Percentiles rank a stretch among this genome's conserved stretches.
Evolutionary conservation across 345 rosid genomes (phyloP).

Genomic region (Lenwebbia sp.): DNA sequence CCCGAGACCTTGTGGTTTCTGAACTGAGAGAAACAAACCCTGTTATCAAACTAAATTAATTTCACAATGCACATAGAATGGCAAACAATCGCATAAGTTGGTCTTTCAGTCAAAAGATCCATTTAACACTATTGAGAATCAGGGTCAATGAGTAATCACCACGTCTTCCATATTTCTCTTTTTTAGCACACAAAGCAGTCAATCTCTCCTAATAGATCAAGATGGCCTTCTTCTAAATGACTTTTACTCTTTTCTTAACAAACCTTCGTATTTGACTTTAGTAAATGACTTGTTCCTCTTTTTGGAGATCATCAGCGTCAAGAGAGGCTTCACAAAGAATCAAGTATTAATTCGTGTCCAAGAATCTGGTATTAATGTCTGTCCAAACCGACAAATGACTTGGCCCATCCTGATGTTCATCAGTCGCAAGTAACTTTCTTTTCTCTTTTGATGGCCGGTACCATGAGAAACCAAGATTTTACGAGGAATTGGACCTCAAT

Average conservation of each 20-base stretch:
- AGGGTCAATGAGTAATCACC: not conserved
- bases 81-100: not conserved
- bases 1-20: slow-evolving; percentile 51
- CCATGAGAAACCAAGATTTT: not conserved
- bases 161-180: not conserved
- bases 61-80: not conserved
- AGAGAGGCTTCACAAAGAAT: not conserved
- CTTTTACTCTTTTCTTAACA: not conserved
- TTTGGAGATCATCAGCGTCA: not conserved
- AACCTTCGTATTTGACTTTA: not conserved
- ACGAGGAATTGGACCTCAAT: not conserved
- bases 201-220: not conserved
- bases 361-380: not conserved
- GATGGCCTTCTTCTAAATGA: not conserved
- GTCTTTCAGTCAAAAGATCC: not conserved
- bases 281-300: not conserved
- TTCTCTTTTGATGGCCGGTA: not conserved
- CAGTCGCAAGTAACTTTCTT: not conserved
- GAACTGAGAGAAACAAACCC: slow-evolving; percentile 43
- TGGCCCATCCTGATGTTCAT: not conserved
- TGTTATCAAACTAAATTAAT: not conserved
- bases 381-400: not conserved
- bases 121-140: not conserved
- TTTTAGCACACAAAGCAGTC: not conserved
- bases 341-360: not conserved